phyloP scores from a whole-genome alignment of 1,284 basidiomycete genomes.

The Sporisorium graminicola region DNA sequence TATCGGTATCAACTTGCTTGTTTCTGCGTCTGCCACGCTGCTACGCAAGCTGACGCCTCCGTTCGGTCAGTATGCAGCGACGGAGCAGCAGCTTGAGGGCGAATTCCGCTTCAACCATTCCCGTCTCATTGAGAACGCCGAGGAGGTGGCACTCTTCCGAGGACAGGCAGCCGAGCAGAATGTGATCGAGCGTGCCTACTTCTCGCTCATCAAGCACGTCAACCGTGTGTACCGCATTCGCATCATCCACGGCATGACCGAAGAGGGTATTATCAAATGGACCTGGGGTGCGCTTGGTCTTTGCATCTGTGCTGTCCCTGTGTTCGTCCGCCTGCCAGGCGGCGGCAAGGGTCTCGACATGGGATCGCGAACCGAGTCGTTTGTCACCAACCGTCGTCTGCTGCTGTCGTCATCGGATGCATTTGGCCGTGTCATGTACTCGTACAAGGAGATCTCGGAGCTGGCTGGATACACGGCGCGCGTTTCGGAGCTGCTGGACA shows the following conservation, averaged over 20 bases:
- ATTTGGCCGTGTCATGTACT: slow-evolving; percentile 84
- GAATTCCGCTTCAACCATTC: slow-evolving; percentile 90
- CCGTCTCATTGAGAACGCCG: slow-evolving; percentile 89
- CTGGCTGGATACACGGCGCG: slow-evolving; percentile 94
- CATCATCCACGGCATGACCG: slow-evolving; percentile 86
- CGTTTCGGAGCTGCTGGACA: slow-evolving; percentile 88
- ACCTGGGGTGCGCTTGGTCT: slow-evolving; percentile 95
- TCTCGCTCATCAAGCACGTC: slow-evolving; percentile 87
- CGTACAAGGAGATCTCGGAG: slow-evolving; percentile 91
- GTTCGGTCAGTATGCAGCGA: slow-evolving; percentile 90
- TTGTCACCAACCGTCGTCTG: slow-evolving; percentile 92
- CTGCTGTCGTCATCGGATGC: slow-evolving; percentile 78
- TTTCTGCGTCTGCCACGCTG: slow-evolving; percentile 74
- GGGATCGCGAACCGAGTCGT: slow-evolving; percentile 71
- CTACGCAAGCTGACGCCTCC: slow-evolving; percentile 78
- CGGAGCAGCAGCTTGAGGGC: slow-evolving; percentile 79
- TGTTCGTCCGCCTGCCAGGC: slow-evolving; percentile 89
- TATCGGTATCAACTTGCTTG: slow-evolving; percentile 83
- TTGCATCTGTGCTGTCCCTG: slow-evolving; percentile 90
- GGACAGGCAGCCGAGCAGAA: slow-evolving; percentile 93
- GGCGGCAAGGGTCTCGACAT: slow-evolving; percentile 56
- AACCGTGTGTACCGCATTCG: slow-evolving; percentile 83
- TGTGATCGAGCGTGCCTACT: slow-evolving; percentile 90
- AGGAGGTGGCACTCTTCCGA: slow-evolving; percentile 92
- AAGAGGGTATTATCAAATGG: slow-evolving; percentile 94